phyloP scores from a whole-genome alignment of 2,329 filamentous ascomycete genomes.

The Chrysosporium keratinophilum region DNA sequence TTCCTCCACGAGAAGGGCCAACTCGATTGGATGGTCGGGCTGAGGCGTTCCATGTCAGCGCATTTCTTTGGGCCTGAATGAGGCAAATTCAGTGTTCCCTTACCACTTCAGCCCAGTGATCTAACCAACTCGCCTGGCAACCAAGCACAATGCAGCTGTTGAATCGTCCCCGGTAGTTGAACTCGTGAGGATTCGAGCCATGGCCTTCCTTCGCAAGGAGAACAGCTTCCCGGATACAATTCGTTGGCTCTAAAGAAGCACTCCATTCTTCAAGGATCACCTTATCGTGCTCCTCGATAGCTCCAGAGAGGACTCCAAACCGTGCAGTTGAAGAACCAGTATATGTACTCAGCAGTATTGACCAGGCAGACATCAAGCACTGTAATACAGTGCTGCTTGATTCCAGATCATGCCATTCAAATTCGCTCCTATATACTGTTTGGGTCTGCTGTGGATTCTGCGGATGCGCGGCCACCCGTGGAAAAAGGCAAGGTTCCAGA shows the following conservation, averaged over 20 bases:
- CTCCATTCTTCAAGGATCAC: constrained; percentile 3
- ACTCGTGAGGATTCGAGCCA: not conserved
- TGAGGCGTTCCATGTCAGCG: not conserved
- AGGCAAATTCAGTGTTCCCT: not conserved
- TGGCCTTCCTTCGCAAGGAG: not conserved
- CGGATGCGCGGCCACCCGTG: not conserved
- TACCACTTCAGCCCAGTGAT: not conserved
- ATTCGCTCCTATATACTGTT: too few relatives aligned
- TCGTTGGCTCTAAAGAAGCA: not conserved
- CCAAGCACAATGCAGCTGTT: constrained; percentile 1
- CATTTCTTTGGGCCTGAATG: not conserved
- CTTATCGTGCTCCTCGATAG: not conserved
- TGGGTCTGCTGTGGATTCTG: not conserved
- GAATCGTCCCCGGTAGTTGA: constrained; percentile 4
- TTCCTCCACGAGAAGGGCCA: constrained; percentile 2
- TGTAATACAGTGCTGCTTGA: not conserved
- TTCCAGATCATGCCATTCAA: not conserved
- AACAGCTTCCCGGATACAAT: not conserved
- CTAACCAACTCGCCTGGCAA: not conserved
- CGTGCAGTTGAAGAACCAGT: not conserved
- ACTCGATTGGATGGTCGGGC: constrained; percentile 3
- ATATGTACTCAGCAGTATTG: constrained; percentile 8
- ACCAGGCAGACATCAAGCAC: constrained; percentile 4
- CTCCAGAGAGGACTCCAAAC: not conserved
- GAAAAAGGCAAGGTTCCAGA: not conserved